These are phyloP conservation scores for Saccharomycopsis sp. DNA, from an alignment of 805 yeast species.

Conservation along the genomic window DNA sequence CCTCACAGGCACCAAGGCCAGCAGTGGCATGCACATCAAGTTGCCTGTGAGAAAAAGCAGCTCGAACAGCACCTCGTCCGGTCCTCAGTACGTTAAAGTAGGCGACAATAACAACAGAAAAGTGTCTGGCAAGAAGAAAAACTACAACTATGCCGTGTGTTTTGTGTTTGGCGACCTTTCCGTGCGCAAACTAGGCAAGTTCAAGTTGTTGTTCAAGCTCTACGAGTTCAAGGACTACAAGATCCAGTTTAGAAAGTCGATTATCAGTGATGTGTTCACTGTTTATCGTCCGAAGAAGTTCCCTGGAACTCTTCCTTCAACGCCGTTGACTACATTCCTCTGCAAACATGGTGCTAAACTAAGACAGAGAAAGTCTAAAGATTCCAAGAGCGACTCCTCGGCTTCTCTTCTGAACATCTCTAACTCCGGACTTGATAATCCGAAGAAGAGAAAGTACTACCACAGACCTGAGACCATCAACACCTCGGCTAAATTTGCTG, in stretches of 20 bases:
- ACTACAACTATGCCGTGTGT: constrained; percentile 24
- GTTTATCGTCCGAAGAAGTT: constrained; percentile 30
- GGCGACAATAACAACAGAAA: background rate
- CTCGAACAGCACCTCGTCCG: constrained; percentile 15
- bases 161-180: constrained; percentile 30
- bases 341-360: constrained; percentile 30
- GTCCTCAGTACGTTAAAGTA: constrained; percentile 21
- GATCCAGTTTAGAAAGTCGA: constrained; percentile 22
- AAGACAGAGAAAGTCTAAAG: constrained; percentile 27
- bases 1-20: constrained; percentile 14
- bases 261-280: constrained; percentile 23
- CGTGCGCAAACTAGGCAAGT: constrained; percentile 27
- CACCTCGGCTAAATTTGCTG: background rate
- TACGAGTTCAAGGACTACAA: constrained; percentile 26
- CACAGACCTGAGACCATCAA: background rate
- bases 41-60: constrained; percentile 16
- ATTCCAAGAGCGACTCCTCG: constrained; percentile 17
- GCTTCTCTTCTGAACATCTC: constrained; percentile 8
- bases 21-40: constrained; percentile 20
- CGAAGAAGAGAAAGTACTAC: background rate
- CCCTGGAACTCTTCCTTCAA: constrained; percentile 28
- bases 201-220: constrained; percentile 26
- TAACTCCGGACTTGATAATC: background rate
- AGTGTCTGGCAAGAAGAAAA: background rate
- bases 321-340: constrained; percentile 27